Conservation (phyloP, 768 basidiomycete genomes). For the Tulasnella sp. region DNA sequence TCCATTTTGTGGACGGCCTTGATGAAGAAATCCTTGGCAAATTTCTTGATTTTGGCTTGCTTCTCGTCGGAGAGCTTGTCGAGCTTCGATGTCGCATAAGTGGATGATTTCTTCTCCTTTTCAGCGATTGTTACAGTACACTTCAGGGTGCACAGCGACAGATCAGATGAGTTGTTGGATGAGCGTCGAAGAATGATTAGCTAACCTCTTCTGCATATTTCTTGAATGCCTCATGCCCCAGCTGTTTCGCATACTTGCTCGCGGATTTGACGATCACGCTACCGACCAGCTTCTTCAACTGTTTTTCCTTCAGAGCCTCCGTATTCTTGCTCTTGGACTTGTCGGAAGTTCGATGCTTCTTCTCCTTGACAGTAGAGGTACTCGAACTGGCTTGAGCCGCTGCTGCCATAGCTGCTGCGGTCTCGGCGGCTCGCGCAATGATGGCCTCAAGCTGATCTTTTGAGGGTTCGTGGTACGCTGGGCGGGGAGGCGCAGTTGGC, state of each 20-base stretch:
- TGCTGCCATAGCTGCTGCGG: slow-evolving; percentile 20
- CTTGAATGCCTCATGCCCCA: slow-evolving; percentile 81
- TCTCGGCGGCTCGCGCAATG: slow-evolving; percentile 29
- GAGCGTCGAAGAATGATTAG: not conserved
- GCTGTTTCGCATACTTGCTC: slow-evolving; percentile 71
- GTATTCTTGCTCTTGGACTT: slow-evolving; percentile 5
- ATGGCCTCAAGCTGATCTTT: slow-evolving; percentile 27
- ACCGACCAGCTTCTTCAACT: slow-evolving; percentile 69
- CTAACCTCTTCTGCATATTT: slow-evolving; percentile 87
- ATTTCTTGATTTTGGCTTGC: slow-evolving; percentile 78
- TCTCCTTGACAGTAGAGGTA: slow-evolving; percentile 40
- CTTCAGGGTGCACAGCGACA: slow-evolving; percentile 31
- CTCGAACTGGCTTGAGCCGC: slow-evolving; percentile 14
- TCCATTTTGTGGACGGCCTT: slow-evolving; percentile 27
- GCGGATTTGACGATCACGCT: slow-evolving; percentile 85
- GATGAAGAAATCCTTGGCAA: slow-evolving; percentile 78
- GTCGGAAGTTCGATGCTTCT: slow-evolving; percentile 31
- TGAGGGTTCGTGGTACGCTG: slow-evolving; percentile 12
- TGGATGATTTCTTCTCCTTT: slow-evolving; percentile 87
- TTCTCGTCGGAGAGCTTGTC: slow-evolving; percentile 81
- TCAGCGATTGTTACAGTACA: slow-evolving; percentile 78
- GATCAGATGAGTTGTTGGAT: not conserved
- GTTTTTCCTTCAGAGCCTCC: slow-evolving; percentile 46
- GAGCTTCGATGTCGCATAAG: slow-evolving; percentile 61
- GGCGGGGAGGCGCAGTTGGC: not conserved